These are phyloP conservation scores for Lagenaria siceraria DNA, from an alignment of 306 rosid species.

Conservation along the genomic window DNA sequence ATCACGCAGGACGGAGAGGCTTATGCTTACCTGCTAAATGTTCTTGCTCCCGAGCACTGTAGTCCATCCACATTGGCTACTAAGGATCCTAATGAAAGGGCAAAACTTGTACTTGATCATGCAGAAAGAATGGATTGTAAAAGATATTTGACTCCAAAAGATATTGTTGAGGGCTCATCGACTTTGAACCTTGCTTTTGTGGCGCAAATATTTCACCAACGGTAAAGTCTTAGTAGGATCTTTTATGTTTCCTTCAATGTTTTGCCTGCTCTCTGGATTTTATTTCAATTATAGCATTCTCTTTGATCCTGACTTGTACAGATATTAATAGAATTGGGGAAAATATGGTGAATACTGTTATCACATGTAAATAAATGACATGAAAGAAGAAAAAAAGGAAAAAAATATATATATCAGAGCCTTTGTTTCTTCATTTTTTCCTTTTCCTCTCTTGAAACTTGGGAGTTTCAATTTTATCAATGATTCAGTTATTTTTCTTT, in stretches of 20 bases:
- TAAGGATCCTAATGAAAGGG: conserved; percentile 57
- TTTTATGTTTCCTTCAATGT: not conserved
- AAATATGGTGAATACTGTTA: not conserved
- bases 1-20: conserved; percentile 77
- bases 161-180: conserved; percentile 72
- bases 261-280: not conserved
- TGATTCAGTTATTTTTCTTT: not conserved
- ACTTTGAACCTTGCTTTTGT: conserved; percentile 90
- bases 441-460: not conserved
- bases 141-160: conserved; percentile 68
- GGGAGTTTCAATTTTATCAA: not conserved
- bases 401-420: not conserved
- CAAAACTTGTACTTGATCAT: conserved; percentile 74
- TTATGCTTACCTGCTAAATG: conserved; percentile 86
- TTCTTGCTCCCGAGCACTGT: conserved; percentile 89
- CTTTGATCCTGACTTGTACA: not conserved
- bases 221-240: conserved; percentile 24
- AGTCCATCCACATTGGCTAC: conserved; percentile 66
- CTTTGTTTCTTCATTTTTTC: not conserved
- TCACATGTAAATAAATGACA: not conserved
- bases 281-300: not conserved
- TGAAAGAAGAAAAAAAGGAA: not conserved
- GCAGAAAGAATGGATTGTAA: conserved; percentile 96
- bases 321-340: not conserved
- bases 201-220: conserved; percentile 84